Conservation (phyloP, 1,139 yeast genomes). For the Blastobotrys elegans region DNA sequence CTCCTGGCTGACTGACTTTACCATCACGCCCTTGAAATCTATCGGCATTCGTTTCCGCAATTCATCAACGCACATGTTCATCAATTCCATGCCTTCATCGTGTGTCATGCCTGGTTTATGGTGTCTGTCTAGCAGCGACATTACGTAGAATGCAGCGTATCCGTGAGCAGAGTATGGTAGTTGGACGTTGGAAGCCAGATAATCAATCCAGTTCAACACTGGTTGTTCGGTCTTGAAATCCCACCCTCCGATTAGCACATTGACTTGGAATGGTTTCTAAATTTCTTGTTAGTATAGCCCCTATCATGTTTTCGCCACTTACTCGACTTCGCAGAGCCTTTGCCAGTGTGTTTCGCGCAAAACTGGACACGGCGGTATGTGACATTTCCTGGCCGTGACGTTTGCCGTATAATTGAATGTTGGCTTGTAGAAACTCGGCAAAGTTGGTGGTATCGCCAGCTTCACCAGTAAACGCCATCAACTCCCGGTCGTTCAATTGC, state of each 20-base stretch:
- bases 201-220: conserved; percentile 83
- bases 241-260: conserved; percentile 80
- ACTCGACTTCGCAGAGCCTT: conserved; percentile 77
- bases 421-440: conserved; percentile 91
- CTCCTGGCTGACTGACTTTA: conserved; percentile 62
- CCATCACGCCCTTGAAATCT: conserved; percentile 82
- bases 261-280: conserved; percentile 96
- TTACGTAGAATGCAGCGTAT: conserved; percentile 89
- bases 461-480: conserved; percentile 92
- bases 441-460: conserved; percentile 96
- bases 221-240: conserved; percentile 62
- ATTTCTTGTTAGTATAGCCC: conserved; percentile 17
- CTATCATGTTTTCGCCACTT: background rate
- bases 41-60: conserved; percentile 86
- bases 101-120: conserved; percentile 71
- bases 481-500: conserved; percentile 64
- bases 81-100: conserved; percentile 74
- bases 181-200: conserved; percentile 85
- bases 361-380: conserved; percentile 73
- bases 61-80: conserved; percentile 71
- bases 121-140: conserved; percentile 87
- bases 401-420: conserved; percentile 81
- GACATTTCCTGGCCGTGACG: conserved; percentile 75
- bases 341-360: conserved; percentile 84
- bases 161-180: conserved; percentile 97